Conservation (phyloP, 1,139 yeast genomes). For the Debaryomyces sp. region DNA sequence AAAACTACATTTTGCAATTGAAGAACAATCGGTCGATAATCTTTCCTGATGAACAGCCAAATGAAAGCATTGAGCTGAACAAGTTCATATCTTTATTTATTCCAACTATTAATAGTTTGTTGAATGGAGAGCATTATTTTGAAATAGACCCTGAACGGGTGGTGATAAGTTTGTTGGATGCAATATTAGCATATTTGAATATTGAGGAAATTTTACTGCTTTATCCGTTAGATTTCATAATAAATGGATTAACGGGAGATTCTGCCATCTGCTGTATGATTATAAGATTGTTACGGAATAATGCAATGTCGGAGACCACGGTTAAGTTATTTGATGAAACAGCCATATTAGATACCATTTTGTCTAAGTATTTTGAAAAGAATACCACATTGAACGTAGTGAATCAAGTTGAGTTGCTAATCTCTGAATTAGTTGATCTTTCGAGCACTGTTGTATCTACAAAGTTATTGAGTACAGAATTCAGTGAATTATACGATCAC, state of each 20-base stretch:
- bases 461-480: constrained; percentile 12
- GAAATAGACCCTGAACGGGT: constrained; percentile 25
- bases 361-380: constrained; percentile 7
- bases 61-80: not conserved
- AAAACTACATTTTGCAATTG: constrained; percentile 1
- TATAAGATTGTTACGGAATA: constrained; percentile 10
- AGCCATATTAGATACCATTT: constrained; percentile 3
- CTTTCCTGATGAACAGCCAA: not conserved
- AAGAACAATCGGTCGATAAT: not conserved
- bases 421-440: constrained; percentile 7
- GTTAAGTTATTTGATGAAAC: constrained; percentile 4
- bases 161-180: constrained; percentile 25
- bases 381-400: constrained; percentile 17
- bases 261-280: constrained; percentile 5
- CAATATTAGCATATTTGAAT: constrained; percentile 21
- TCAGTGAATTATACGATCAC: constrained; percentile 5
- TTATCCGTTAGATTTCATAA: constrained; percentile 26
- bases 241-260: constrained; percentile 9
- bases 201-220: constrained; percentile 21
- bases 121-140: constrained; percentile 17
- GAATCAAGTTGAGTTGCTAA: constrained; percentile 24
- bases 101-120: constrained; percentile 5
- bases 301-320: constrained; percentile 13
- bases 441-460: constrained; percentile 7
- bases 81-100: not conserved